These are phyloP conservation scores for Oldenlandia corymbosa DNA, from an alignment of 257 asterid species.

Conservation along the genomic window DNA sequence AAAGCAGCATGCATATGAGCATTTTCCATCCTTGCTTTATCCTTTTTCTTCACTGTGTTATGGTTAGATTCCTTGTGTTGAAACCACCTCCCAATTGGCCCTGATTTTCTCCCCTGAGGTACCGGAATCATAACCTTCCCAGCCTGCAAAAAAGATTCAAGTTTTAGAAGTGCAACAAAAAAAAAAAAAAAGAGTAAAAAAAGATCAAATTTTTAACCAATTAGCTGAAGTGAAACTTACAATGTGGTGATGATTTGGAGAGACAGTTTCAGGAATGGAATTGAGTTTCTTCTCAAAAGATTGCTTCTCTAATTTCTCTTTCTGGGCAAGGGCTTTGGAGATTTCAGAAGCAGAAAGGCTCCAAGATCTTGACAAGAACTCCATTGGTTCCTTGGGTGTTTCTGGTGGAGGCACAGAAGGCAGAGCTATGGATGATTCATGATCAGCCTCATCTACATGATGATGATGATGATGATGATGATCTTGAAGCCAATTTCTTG, in stretches of 20 bases:
- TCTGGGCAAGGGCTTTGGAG: slow-evolving; percentile 54
- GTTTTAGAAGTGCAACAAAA: too few species aligned
- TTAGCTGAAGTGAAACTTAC: too few species aligned
- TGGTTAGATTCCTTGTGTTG: slow-evolving; percentile 37
- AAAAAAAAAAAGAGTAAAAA: too few species aligned
- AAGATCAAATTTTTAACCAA: too few species aligned
- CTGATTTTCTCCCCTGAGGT: slow-evolving; percentile 23
- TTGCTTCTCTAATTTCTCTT: slow-evolving; percentile 31
- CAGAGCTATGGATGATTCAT: slow-evolving; percentile 20
- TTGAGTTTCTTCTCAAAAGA: slow-evolving; percentile 35
- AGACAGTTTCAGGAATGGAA: slow-evolving; percentile 28
- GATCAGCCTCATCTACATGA: slow-evolving; percentile 38
- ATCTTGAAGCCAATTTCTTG: slow-evolving; percentile 38
- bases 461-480: too few species aligned
- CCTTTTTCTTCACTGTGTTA: slow-evolving; percentile 51
- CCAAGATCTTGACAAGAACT: slow-evolving; percentile 85
- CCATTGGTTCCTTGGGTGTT: slow-evolving; percentile 82
- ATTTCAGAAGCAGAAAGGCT: slow-evolving; percentile 69
- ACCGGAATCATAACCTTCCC: slow-evolving; percentile 26
- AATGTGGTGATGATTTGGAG: slow-evolving; percentile 15
- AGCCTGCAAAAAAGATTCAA: slow-evolving; percentile 26
- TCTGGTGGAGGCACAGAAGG: slow-evolving; percentile 70
- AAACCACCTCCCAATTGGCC: slow-evolving; percentile 64
- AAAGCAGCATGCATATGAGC: slow-evolving; percentile 60
- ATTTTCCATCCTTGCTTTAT: slow-evolving; percentile 60